These are phyloP conservation scores for Mucor ambiguus DNA, from an alignment of 371 early-diverging fungal genomes.

Conservation along the genomic window DNA sequence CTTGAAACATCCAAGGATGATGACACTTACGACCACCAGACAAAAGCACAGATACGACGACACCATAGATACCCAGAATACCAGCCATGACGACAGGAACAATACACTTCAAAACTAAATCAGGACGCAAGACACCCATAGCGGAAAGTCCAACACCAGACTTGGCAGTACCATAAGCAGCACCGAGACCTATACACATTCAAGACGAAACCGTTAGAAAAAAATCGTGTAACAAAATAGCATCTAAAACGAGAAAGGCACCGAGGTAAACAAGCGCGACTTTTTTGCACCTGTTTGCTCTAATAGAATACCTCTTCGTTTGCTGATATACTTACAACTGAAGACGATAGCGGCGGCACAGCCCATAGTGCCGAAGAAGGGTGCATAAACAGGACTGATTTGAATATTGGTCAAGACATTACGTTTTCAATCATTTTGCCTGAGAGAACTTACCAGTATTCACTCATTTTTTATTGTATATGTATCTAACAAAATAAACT, in stretches of 20 bases:
- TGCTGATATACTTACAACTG: constrained; percentile 74
- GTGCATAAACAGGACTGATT: constrained; percentile 90
- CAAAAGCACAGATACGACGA: constrained; percentile 91
- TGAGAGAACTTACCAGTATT: background rate
- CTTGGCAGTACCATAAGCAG: constrained; percentile 98
- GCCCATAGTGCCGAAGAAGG: constrained; percentile 97
- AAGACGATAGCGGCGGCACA: constrained; percentile 96
- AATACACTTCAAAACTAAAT: constrained; percentile 89
- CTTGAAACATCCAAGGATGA: background rate
- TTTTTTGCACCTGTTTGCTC: background rate
- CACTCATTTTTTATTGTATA: constrained; percentile 2
- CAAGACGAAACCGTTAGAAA: background rate
- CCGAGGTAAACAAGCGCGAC: constrained; percentile 1
- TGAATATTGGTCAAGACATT: background rate
- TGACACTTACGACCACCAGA: constrained; percentile 76
- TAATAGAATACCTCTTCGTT: background rate
- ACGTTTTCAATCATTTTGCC: background rate
- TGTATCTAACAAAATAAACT: background rate
- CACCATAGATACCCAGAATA: constrained; percentile 97
- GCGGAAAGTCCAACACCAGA: constrained; percentile 96
- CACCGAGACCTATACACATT: constrained; percentile 73
- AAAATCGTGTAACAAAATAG: constrained; percentile 1
- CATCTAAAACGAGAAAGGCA: constrained; percentile 2
- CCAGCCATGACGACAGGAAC: constrained; percentile 99
- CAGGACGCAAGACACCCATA: constrained; percentile 95